Percentiles rank a stretch among this genome's conserved stretches.
phyloP scores from a whole-genome alignment of 2,329 filamentous ascomycete species.

The Xylariaceae sp. region DNA sequence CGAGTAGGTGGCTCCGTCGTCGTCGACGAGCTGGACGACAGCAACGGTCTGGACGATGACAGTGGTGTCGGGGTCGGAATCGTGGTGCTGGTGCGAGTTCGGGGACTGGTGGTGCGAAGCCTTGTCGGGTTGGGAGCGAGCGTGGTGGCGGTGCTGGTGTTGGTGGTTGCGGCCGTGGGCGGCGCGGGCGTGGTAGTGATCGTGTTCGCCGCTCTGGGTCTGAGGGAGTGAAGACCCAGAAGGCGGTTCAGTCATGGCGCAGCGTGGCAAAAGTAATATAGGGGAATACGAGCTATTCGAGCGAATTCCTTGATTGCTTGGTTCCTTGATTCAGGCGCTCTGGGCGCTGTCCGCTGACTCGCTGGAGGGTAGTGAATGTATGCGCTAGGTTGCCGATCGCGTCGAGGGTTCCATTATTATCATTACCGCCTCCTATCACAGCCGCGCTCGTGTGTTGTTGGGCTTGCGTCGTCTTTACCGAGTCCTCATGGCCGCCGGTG shows the following conservation, averaged over 20 bases:
- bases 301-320: too few species aligned
- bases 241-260: slow-evolving; percentile 37
- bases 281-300: slow-evolving; percentile 31
- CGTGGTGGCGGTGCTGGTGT: slow-evolving; percentile 21
- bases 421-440: slow-evolving; percentile 14
- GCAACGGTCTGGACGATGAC: slow-evolving; percentile 50
- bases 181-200: slow-evolving; percentile 21
- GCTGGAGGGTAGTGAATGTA: slow-evolving; percentile 19
- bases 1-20: slow-evolving; percentile 35
- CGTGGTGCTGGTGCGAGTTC: slow-evolving; percentile 12
- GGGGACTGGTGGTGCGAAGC: slow-evolving; percentile 25
- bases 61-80: slow-evolving; percentile 23
- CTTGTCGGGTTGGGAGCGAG: slow-evolving; percentile 23
- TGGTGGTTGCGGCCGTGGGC: slow-evolving; percentile 12
- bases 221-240: slow-evolving; percentile 43
- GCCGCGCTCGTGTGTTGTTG: slow-evolving; percentile 1
- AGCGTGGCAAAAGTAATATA: too few species aligned
- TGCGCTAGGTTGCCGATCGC: slow-evolving; percentile 24
- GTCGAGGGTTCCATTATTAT: slow-evolving; percentile 22
- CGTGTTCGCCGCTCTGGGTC: slow-evolving; percentile 31
- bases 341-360: slow-evolving; percentile 21
- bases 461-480: slow-evolving; percentile 17
- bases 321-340: slow-evolving; percentile 19
- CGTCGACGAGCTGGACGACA: slow-evolving; percentile 45
- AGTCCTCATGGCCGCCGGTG: slow-evolving; percentile 20